Evolutionary conservation across 2,329 filamentous ascomycete species (phyloP), one percentile per base, ranked within the genome.

Genomic region (Aspergillus versicolor): DNA sequence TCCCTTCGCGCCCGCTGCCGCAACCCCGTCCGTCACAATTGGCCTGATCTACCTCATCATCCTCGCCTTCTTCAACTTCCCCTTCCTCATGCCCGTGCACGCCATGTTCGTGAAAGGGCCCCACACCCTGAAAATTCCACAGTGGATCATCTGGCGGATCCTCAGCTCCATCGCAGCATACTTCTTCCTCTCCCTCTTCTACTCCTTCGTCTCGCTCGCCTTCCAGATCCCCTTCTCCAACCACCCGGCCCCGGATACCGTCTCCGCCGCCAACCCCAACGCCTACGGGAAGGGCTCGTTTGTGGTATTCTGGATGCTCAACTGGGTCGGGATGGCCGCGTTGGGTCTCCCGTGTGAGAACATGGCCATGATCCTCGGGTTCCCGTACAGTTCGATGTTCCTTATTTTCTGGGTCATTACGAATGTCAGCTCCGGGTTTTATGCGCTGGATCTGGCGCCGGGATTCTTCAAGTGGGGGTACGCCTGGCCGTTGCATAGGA

Each of bases 21-120:
- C 79, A 0, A 83, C 81, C 2, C 86, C 85, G 0, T 79, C 84
- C 1, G 81, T 88, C 2, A 82, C 79, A 1, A 85, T 88, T 52
- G 85, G 85, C 0, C 71, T 88, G 27, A 88, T 88, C 63, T 88
- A 88, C 65, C 73, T 88, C 2, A 88, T 88, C 64, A 88, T 88
- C 64, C 77, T 88, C 41, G 83, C 84, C 0, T 88, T 88, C 74
- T 88, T 88, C 75, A 84, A 80, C 27, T 88, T 85, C 69, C 77
- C 81, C 0, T 88, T 88, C 73, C 84, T 88, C 64, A 74, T 88
- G 44, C 85, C 85, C 0, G 82, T 87, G 13, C 84, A 88, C 67
- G 79, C 79, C 63, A 80, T 82, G 65, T 86, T 85, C 66, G 75
- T 86, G 57, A 76, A 81, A 47, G 77, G 37, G 19, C 51, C 61